Percentiles rank a stretch among this genome's conserved stretches.
These are phyloP conservation scores for Brassica juncea DNA, from an alignment of 345 rosid genomes.

Conservation along the genomic window DNA sequence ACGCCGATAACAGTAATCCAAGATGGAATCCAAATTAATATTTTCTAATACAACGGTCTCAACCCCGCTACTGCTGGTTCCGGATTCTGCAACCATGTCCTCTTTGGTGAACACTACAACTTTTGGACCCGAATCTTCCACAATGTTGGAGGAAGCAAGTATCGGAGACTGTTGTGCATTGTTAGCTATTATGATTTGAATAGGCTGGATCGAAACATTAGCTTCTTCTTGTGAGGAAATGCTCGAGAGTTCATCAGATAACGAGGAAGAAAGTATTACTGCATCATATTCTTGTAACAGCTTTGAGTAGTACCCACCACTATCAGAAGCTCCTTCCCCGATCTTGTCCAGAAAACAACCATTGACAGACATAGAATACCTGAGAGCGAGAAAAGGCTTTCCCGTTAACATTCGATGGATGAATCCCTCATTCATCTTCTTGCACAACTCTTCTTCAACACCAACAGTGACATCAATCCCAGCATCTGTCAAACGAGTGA, in stretches of 20 bases:
- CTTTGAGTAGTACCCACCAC: constrained; percentile 73
- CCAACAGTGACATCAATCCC: constrained; percentile 72
- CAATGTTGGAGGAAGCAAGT: constrained; percentile 7
- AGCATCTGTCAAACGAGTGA: constrained; percentile 57
- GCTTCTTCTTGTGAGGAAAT: constrained; percentile 65
- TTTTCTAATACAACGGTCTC: constrained; percentile 54
- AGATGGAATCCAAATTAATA: constrained; percentile 48
- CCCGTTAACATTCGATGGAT: constrained; percentile 68
- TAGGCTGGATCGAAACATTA: constrained; percentile 60
- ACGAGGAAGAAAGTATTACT: constrained; percentile 55
- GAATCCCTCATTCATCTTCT: constrained; percentile 72
- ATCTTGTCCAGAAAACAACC: constrained; percentile 26
- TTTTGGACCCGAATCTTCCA: constrained; percentile 43
- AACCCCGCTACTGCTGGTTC: constrained; percentile 37
- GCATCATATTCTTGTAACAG: constrained; percentile 78
- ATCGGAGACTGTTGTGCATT: constrained; percentile 36
- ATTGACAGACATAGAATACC: constrained; percentile 74
- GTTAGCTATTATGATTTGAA: constrained; percentile 47
- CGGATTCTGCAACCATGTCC: constrained; percentile 38
- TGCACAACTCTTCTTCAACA: constrained; percentile 77
- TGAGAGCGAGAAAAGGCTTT: constrained; percentile 69
- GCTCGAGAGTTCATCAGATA: constrained; percentile 38
- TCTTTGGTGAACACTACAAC: constrained; percentile 47
- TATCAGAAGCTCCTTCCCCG: constrained; percentile 56
- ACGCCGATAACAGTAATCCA: constrained; percentile 51